Evolutionary conservation across 108 stramenopile genomes (phyloP).

Genomic region (Skeletonema grethae): DNA sequence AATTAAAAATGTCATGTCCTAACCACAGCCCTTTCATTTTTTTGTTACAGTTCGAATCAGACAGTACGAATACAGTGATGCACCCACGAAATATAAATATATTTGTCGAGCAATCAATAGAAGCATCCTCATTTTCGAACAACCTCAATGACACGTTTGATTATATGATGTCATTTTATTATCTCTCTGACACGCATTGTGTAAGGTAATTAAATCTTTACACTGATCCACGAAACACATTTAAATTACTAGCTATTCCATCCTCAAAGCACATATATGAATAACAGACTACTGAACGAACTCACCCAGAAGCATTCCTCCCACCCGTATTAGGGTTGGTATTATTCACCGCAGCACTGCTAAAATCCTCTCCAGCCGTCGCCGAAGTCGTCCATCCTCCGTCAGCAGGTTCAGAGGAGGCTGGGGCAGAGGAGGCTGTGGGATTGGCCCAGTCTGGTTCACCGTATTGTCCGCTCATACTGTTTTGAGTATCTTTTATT

Average conservation of each 20-base stretch:
- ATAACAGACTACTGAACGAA: conserved; percentile 7
- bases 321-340: conserved; percentile 27
- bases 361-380: conserved; percentile 30
- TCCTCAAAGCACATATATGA: background rate
- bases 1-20: background rate
- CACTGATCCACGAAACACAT: too few relatives aligned
- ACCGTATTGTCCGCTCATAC: conserved; percentile 57
- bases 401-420: conserved; percentile 15
- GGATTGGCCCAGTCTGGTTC: conserved; percentile 74
- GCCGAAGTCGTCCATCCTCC: conserved; percentile 16
- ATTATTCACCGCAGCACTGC: conserved; percentile 16
- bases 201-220: too few relatives aligned
- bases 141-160: too few relatives aligned
- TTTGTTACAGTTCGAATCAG: conserved; percentile 15
- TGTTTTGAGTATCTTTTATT: background rate
- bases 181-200: too few relatives aligned
- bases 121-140: conserved; percentile 33
- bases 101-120: conserved; percentile 23
- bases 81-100: conserved; percentile 1
- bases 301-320: conserved; percentile 24
- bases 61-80: conserved; percentile 27
- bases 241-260: background rate
- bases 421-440: conserved; percentile 29
- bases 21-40: background rate
- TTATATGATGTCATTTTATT: too few relatives aligned